Percentiles rank a stretch among this genome's conserved stretches.
phyloP scores from a whole-genome alignment of 1,139 yeast genomes.

The Nadsonia starkeyi-henricii region DNA sequence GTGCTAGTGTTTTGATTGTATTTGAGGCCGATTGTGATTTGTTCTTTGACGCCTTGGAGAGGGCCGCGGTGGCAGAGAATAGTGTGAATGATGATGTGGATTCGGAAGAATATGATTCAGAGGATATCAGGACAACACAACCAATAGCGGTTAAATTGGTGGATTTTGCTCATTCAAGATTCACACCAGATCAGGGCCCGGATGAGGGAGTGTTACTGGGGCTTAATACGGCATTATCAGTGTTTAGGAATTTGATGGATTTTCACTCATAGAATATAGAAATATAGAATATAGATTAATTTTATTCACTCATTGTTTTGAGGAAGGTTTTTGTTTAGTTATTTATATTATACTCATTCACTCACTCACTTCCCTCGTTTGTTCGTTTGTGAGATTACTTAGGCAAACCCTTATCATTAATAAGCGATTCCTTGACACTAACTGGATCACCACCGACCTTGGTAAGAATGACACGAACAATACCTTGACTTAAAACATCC shows the following conservation, averaged over 20 bases:
- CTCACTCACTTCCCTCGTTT: not conserved
- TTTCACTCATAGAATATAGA: slow-evolving; percentile 1
- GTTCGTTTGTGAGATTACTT: not conserved
- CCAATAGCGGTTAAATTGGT: slow-evolving; percentile 37
- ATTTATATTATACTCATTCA: too few species aligned
- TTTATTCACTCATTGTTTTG: too few species aligned
- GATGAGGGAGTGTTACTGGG: slow-evolving; percentile 64
- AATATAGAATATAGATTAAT: too few species aligned
- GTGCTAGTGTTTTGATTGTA: slow-evolving; percentile 62
- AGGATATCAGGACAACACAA: slow-evolving; percentile 31
- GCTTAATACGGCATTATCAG: slow-evolving; percentile 40
- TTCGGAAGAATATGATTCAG: slow-evolving; percentile 15
- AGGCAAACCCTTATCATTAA: not conserved
- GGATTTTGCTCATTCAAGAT: slow-evolving; percentile 80
- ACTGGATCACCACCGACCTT: slow-evolving; percentile 77
- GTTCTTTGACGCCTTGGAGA: slow-evolving; percentile 18
- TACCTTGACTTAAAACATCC: slow-evolving; percentile 48
- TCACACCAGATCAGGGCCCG: slow-evolving; percentile 48
- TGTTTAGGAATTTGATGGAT: slow-evolving; percentile 25
- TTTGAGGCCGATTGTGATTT: slow-evolving; percentile 49
- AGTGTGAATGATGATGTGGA: slow-evolving; percentile 18
- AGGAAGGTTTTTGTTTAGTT: too few species aligned
- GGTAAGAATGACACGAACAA: slow-evolving; percentile 70
- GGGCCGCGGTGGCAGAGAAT: slow-evolving; percentile 16
- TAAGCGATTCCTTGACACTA: slow-evolving; percentile 1